Evolutionary conservation across 106 monocot genomes (phyloP).

Genomic region (Platanthera guangdongensis): DNA sequence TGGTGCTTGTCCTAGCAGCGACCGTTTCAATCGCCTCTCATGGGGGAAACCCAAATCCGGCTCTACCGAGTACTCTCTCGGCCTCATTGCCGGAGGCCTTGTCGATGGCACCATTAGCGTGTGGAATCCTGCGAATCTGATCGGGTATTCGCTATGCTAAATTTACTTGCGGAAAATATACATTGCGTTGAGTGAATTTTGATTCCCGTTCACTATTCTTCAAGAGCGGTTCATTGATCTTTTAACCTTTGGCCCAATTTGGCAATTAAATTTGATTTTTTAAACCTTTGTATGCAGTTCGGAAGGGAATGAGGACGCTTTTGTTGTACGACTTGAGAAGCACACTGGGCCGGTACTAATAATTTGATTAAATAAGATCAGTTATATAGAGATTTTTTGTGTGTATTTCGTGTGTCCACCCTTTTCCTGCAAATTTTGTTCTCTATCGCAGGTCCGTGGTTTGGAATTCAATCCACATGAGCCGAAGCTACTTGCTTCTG

Average conservation of each 20-base stretch:
- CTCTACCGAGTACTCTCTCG: slow-evolving; percentile 50
- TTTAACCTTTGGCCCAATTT: background rate
- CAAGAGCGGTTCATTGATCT: background rate
- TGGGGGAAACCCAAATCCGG: slow-evolving; percentile 48
- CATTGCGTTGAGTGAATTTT: background rate
- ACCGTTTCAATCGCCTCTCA: slow-evolving; percentile 83
- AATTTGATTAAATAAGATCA: background rate
- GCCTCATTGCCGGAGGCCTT: slow-evolving; percentile 83
- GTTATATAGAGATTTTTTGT: background rate
- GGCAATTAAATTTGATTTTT: slow-evolving; percentile 8
- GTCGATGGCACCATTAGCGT: slow-evolving; percentile 65
- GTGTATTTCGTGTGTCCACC: background rate
- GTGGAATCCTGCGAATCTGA: slow-evolving; percentile 73
- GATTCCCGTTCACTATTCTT: background rate
- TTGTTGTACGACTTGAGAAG: slow-evolving; percentile 71
- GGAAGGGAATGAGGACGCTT: slow-evolving; percentile 41
- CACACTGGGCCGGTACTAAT: slow-evolving; percentile 72
- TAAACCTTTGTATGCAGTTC: slow-evolving; percentile 41
- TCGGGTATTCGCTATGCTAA: slow-evolving; percentile 27
- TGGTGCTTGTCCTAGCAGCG: slow-evolving; percentile 50
- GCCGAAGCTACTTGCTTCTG: slow-evolving; percentile 85
- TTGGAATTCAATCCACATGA: slow-evolving; percentile 67
- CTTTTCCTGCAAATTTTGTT: background rate
- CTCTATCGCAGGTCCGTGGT: slow-evolving; percentile 65
- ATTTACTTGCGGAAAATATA: background rate